Conservation (phyloP, 768 basidiomycete species). For the Suillus tomentosus region DNA sequence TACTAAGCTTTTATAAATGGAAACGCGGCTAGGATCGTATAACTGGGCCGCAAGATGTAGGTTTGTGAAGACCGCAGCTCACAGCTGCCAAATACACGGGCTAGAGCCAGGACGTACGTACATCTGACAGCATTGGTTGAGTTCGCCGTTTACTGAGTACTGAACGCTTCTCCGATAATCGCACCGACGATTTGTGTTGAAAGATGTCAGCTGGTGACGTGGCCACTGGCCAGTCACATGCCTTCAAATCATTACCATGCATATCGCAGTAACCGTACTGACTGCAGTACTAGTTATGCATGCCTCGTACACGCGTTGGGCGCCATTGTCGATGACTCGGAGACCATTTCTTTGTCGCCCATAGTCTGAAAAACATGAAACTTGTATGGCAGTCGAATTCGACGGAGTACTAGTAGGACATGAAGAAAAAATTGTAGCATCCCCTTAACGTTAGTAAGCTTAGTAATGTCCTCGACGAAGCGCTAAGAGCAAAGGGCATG, state of each 20-base stretch:
- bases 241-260: neutral
- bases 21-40: neutral
- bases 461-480: neutral
- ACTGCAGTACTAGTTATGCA: neutral
- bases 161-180: neutral
- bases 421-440: neutral
- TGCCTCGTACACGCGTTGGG: neutral
- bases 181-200: neutral
- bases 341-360: neutral
- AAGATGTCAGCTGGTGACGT: neutral
- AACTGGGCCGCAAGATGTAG: neutral
- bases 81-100: neutral
- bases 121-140: neutral
- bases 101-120: neutral
- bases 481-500: neutral
- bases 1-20: neutral
- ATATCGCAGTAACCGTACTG: neutral
- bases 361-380: neutral
- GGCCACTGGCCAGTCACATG: neutral
- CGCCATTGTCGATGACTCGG: neutral
- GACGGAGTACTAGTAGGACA: neutral
- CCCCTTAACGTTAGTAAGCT: neutral
- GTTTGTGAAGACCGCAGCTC: neutral
- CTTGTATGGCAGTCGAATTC: neutral
- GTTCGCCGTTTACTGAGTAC: neutral